These are phyloP conservation scores for Chaetomium tenue DNA, from an alignment of 495 filamentous ascomycete genomes.

Conservation along the genomic window DNA sequence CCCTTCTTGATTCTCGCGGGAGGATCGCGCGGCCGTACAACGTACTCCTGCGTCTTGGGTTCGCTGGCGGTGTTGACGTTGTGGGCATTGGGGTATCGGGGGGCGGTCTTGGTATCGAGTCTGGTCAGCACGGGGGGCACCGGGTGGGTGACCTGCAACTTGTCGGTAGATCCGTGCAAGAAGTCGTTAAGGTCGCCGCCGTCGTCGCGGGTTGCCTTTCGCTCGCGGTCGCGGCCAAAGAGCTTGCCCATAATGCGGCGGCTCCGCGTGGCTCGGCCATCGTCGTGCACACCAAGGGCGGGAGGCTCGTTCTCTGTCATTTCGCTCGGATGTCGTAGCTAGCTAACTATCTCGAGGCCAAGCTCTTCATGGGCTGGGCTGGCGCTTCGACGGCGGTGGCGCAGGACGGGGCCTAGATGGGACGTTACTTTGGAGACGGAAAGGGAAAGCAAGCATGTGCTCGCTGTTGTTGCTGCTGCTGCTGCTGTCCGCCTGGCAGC, in stretches of 20 bases:
- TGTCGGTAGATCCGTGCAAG: slow-evolving; percentile 44
- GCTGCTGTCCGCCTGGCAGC: slow-evolving; percentile 18
- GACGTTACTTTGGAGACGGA: slow-evolving; percentile 12
- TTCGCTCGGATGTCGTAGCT: slow-evolving; percentile 22
- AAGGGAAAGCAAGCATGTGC: slow-evolving; percentile 23
- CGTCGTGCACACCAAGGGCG: slow-evolving; percentile 35
- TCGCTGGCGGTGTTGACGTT: slow-evolving; percentile 32
- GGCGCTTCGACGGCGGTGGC: slow-evolving; percentile 3
- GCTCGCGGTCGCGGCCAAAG: slow-evolving; percentile 42
- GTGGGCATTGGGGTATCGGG: slow-evolving; percentile 46
- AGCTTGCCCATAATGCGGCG: slow-evolving; percentile 52
- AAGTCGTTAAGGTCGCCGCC: slow-evolving; percentile 45
- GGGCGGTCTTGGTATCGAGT: slow-evolving; percentile 47
- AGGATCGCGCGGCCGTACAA: background rate
- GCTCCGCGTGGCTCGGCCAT: slow-evolving; percentile 39
- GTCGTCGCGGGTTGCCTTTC: slow-evolving; percentile 43
- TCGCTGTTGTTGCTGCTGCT: slow-evolving; percentile 2
- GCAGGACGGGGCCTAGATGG: background rate
- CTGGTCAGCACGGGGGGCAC: slow-evolving; percentile 43
- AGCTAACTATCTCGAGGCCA: slow-evolving; percentile 16
- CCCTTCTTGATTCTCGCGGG: slow-evolving; percentile 49
- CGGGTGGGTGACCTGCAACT: slow-evolving; percentile 42
- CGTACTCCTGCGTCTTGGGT: slow-evolving; percentile 21
- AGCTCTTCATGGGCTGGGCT: slow-evolving; percentile 27
- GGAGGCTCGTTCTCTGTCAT: slow-evolving; percentile 49